Evolutionary conservation across 495 filamentous ascomycete genomes (phyloP), one percentile per base, ranked within the genome.

Genomic region (Talaromyces thailandensis): DNA sequence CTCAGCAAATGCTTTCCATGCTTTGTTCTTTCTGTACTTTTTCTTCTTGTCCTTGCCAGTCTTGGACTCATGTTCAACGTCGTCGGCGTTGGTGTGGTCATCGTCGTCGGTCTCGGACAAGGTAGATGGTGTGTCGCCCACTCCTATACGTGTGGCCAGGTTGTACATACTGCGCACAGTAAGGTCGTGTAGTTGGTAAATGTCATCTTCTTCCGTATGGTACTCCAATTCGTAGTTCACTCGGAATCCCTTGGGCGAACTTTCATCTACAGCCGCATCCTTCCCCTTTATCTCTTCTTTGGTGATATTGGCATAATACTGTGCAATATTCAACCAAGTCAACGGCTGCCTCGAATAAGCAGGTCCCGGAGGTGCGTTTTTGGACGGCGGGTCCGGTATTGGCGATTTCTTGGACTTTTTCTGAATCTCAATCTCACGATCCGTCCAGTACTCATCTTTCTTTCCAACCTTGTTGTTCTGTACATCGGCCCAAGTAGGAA

Each of bases 271-370:
- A 23, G 8, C 23, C 28, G 62, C 16, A 43, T 62, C 69, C 37
- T 69, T 62, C n/a, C 7, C 26, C 2, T 31, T 45, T 43, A n/a
- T 87, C 70, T 98, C 95, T 76, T 95, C 87, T 63, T 81, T 74
- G 0, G 95, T 97, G 2, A 99, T 76, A 74, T 99, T 99, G 50
- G 93, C 92, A 71, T 81, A 96, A 75, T 95, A 97, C 66, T 99
- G 94, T 4, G 85, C 92, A 69, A 89, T 97, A 9, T 88, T 80
- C 2, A 89, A 79, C 64, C 88, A 76, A 0, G 89, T 87, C 25
- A 96, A 77, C 0, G 90, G 75, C 70, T 99, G 95, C 29, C 88
- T 86, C 3, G 88, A 93, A 72, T 99, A 98, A 3, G 91, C 95
- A 0, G 94, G 94, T 2, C 94, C 94, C 0, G 94, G 95, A 9